phyloP scores from a whole-genome alignment of 495 filamentous ascomycete species.

The Aspergillus olivimuriae region DNA sequence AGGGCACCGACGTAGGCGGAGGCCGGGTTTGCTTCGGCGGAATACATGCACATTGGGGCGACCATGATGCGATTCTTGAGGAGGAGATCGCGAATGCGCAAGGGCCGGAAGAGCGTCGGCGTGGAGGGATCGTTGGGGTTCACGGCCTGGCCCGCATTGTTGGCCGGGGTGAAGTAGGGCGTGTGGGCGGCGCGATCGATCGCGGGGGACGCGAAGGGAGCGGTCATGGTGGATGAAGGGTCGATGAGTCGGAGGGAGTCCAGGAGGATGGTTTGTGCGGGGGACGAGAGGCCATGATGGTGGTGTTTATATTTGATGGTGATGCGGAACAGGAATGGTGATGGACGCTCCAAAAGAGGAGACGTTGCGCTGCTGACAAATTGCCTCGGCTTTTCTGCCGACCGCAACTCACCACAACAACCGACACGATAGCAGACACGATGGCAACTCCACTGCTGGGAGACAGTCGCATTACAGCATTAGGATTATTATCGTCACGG shows the following conservation, averaged over 20 bases:
- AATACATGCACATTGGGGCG: constrained; percentile 58
- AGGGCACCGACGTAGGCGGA: constrained; percentile 51
- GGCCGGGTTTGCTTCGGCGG: constrained; percentile 37
- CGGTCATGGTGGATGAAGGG: constrained; percentile 11
- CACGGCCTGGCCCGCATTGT: constrained; percentile 49
- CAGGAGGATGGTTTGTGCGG: not conserved
- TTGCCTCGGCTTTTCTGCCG: no score
- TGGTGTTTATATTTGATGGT: no score
- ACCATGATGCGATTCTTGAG: constrained; percentile 68
- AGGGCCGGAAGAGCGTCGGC: constrained; percentile 59
- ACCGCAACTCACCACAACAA: no score
- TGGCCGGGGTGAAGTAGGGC: constrained; percentile 55
- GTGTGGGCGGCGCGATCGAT: constrained; percentile 14
- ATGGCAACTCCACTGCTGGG: no score
- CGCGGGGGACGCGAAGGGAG: constrained; percentile 12
- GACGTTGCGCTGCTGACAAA: no score
- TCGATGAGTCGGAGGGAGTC: not conserved
- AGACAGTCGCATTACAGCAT: no score
- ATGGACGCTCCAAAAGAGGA: no score
- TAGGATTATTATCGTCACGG: no score
- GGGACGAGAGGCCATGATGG: not conserved
- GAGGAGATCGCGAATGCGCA: constrained; percentile 59
- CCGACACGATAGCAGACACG: no score
- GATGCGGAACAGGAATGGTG: no score
- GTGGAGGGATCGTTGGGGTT: constrained; percentile 30